These are phyloP conservation scores for Sporobolomyces phaffii DNA, from an alignment of 768 basidiomycete genomes.

Conservation along the genomic window DNA sequence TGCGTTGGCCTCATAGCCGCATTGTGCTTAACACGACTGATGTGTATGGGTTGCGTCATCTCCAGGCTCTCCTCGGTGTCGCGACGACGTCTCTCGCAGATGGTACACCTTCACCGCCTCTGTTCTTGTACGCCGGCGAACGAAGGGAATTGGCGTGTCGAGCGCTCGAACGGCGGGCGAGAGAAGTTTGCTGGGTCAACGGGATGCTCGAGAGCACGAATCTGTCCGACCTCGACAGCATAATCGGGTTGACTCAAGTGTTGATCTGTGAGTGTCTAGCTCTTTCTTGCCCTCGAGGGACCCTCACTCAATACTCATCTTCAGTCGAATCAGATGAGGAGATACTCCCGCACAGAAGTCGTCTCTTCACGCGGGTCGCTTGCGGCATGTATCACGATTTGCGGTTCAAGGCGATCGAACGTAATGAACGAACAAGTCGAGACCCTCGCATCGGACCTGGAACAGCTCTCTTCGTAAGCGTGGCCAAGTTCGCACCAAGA, in stretches of 20 bases:
- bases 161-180: conserved; percentile 12
- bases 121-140: conserved; percentile 27
- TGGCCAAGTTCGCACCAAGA: no score
- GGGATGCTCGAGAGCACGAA: conserved; percentile 2
- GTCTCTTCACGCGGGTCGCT: conserved; percentile 20
- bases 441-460: conserved; percentile 21
- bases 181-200: conserved; percentile 30
- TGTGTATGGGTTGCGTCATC: background rate
- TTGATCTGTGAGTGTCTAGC: conserved; percentile 21
- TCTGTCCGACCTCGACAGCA: conserved; percentile 1
- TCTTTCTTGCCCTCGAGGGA: background rate
- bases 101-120: conserved; percentile 21
- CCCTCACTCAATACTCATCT: background rate
- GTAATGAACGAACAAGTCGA: conserved; percentile 9
- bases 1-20: background rate
- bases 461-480: conserved; percentile 24
- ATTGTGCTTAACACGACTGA: background rate
- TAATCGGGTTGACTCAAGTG: conserved; percentile 24
- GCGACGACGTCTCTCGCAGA: background rate
- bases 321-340: conserved; percentile 29
- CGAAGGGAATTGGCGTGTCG: conserved; percentile 30
- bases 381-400: conserved; percentile 23
- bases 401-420: conserved; percentile 4
- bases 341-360: conserved; percentile 15
- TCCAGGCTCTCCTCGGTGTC: conserved; percentile 24